Evolutionary conservation across 768 basidiomycete genomes (phyloP).

Genomic region (Naganishia kalamii): DNA sequence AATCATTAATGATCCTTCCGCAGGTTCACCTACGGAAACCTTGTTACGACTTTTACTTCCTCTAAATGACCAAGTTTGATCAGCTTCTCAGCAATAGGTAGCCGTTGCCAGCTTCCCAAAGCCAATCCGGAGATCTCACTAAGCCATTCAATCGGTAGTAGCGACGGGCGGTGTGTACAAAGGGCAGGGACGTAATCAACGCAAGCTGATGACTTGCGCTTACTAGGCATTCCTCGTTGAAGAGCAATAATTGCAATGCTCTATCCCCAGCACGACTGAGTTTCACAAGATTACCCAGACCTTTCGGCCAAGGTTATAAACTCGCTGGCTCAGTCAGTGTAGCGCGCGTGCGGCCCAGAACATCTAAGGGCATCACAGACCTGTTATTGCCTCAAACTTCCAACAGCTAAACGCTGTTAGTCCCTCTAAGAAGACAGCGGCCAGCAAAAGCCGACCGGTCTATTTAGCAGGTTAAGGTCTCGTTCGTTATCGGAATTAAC

Average conservation of each 20-base stretch:
- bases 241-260: conserved; percentile 88
- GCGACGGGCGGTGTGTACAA: conserved; percentile 85
- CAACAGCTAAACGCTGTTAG: conserved; percentile 71
- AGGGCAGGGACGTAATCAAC: conserved; percentile 86
- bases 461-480: conserved; percentile 92
- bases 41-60: conserved; percentile 79
- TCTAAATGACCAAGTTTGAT: conserved; percentile 76
- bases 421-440: conserved; percentile 77
- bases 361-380: conserved; percentile 87
- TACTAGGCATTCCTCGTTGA: conserved; percentile 87
- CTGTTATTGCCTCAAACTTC: conserved; percentile 88
- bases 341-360: conserved; percentile 80
- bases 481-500: conserved; percentile 93
- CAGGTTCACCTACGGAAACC: conserved; percentile 77
- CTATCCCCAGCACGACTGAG: conserved; percentile 77
- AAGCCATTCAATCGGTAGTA: conserved; percentile 88
- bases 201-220: conserved; percentile 80
- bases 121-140: conserved; percentile 77
- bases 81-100: conserved; percentile 57
- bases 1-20: conserved; percentile 62
- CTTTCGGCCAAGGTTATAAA: conserved; percentile 69
- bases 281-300: conserved; percentile 72
- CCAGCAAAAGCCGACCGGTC: conserved; percentile 68
- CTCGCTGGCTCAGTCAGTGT: conserved; percentile 86
- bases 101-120: conserved; percentile 58